Conservation (phyloP, 2,329 filamentous ascomycete genomes). For the Trichoderma guizhouense region DNA sequence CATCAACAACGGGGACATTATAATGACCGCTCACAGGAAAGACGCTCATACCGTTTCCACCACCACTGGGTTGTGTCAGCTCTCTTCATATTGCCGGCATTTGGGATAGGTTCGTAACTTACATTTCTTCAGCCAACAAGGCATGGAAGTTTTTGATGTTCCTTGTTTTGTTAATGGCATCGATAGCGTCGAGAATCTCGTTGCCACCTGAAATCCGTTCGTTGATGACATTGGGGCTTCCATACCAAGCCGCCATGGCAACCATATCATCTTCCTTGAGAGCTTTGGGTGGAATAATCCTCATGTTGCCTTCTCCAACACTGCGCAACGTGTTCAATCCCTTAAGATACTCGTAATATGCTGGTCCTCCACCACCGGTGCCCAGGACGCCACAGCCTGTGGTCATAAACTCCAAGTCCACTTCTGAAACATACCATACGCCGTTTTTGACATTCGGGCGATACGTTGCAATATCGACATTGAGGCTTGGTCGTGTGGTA, state of each 20-base stretch:
- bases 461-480: constrained; percentile 31
- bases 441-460: constrained; percentile 31
- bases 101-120: constrained; percentile 18
- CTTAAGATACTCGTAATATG: constrained; percentile 44
- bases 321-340: constrained; percentile 36
- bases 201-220: constrained; percentile 36
- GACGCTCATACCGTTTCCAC: constrained; percentile 38
- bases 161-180: constrained; percentile 30
- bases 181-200: constrained; percentile 37
- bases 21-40: constrained; percentile 34
- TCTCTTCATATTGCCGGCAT: neutral
- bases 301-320: constrained; percentile 34
- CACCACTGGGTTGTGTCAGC: constrained; percentile 30
- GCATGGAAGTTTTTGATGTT: constrained; percentile 33
- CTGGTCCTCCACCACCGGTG: constrained; percentile 37
- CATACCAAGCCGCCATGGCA: constrained; percentile 45
- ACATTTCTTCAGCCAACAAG: constrained; percentile 39
- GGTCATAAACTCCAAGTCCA: constrained; percentile 36
- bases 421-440: constrained; percentile 36
- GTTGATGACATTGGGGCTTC: constrained; percentile 40
- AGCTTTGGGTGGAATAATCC: constrained; percentile 38
- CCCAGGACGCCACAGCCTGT: constrained; percentile 37
- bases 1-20: constrained; percentile 37
- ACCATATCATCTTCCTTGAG: constrained; percentile 38
- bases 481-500: constrained; percentile 31